Conservation (phyloP, 305 asterid genomes). For the Fraxinus xanthoxyloides region DNA sequence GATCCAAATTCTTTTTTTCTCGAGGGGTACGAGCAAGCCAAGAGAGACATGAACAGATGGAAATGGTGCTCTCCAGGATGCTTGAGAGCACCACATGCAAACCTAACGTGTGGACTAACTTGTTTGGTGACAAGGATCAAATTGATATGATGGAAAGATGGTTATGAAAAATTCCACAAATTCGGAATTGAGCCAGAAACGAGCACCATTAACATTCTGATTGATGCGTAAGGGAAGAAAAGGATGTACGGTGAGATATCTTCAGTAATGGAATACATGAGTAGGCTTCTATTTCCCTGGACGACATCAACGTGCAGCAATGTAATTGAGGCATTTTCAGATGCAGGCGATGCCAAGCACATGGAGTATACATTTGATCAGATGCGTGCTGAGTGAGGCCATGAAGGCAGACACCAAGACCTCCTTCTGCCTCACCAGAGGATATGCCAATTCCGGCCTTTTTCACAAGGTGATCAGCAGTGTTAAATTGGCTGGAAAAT, state of each 20-base stretch:
- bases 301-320: constrained; percentile 87
- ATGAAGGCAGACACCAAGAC: constrained; percentile 84
- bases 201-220: constrained; percentile 71
- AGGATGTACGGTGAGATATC: constrained; percentile 90
- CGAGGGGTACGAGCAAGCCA: neutral
- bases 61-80: constrained; percentile 66
- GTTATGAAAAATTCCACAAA: constrained; percentile 74
- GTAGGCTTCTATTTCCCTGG: constrained; percentile 82
- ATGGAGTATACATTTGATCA: constrained; percentile 85
- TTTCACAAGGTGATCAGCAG: constrained; percentile 74
- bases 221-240: constrained; percentile 84
- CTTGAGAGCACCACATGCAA: constrained; percentile 48
- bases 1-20: neutral
- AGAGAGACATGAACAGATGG: constrained; percentile 56
- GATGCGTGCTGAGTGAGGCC: constrained; percentile 64
- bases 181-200: constrained; percentile 87
- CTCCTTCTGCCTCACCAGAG: constrained; percentile 80
- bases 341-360: constrained; percentile 71
- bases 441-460: constrained; percentile 76
- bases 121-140: constrained; percentile 77
- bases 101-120: constrained; percentile 87
- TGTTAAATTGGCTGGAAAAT: constrained; percentile 71
- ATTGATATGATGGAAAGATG: constrained; percentile 90
- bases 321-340: constrained; percentile 86
- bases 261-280: constrained; percentile 92